Evolutionary conservation across 768 basidiomycete species (phyloP), one percentile per base, ranked within the genome.

Genomic region (Auriscalpium vulgare): DNA sequence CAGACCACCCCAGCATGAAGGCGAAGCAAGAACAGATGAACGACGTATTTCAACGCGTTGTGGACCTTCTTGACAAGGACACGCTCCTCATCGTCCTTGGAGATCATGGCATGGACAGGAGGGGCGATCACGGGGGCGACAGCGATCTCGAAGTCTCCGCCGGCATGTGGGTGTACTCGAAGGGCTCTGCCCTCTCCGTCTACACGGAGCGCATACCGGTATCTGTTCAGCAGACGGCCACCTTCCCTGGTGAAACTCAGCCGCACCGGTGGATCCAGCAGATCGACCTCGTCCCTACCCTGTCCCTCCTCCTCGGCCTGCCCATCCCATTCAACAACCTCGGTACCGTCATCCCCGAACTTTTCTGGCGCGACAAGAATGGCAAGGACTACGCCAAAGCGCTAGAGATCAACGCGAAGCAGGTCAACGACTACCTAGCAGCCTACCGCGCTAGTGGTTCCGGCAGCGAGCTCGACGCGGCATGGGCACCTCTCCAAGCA

Each of bases 281-380:
- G 71, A 95, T 98, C 59, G 95, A 97, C 69, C 76, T 99, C 48
- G 80, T 97, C 0, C 92, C 95, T 0, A 86, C 93, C 0, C 71
- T 98, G 17, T 86, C 93, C 0, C 82, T 97, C 16, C 80, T 97
- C 14, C 83, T 98, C 10, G 95, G 97, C 13, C 74, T 97, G 2
- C 92, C 95, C 0, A 89, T 99, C 43, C 97, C 97, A 0, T 97
- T 87, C 74, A 97, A 95, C 69, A 97, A 95, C 62, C 84, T 99
- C 10, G 97, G 97, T 0, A 83, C 78, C 5, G 72, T 97, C 57
- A 91, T 99, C 35, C 95, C 97, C 0, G 95, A 98, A 65, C 72
- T 95, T 10, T 97, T 99, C 70, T 81, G 80, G 73, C 78, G 79
- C 49, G 74, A 75, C 50, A 58, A 60, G 37, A 63, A 66, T 2